phyloP scores from a whole-genome alignment of 2,329 filamentous ascomycete species.

The Cyanodermella asteris region DNA sequence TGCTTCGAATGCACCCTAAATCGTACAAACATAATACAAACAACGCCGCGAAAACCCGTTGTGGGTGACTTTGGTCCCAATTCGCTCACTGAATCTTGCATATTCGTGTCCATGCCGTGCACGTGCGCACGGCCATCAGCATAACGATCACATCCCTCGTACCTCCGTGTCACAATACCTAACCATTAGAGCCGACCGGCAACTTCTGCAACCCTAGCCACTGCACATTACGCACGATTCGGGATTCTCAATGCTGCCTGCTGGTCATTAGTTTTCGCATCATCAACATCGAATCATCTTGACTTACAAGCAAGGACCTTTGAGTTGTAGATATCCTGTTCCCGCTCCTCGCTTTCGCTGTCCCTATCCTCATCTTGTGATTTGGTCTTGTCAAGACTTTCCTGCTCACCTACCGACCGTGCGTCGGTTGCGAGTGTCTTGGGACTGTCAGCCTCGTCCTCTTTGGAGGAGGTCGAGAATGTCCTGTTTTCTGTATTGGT shows the following conservation, averaged over 20 bases:
- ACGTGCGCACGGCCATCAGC: too few species aligned
- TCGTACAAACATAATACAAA: too few species aligned
- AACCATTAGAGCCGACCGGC: too few species aligned
- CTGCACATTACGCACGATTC: slow-evolving; percentile 95
- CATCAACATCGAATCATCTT: slow-evolving; percentile 3
- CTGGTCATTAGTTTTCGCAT: background rate
- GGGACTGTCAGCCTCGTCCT: slow-evolving; percentile 55
- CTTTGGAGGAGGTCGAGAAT: slow-evolving; percentile 20
- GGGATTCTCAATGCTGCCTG: slow-evolving; percentile 87
- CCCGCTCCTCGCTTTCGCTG: slow-evolving; percentile 48
- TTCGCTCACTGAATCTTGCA: too few species aligned
- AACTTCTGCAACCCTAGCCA: too few species aligned
- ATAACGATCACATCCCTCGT: too few species aligned
- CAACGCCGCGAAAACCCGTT: too few species aligned
- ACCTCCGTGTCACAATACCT: too few species aligned
- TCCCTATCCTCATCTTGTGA: slow-evolving; percentile 54
- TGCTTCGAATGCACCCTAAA: too few species aligned
- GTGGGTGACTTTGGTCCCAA: too few species aligned
- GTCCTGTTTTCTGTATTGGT: slow-evolving; percentile 23
- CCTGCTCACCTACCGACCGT: slow-evolving; percentile 34
- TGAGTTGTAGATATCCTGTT: slow-evolving; percentile 88
- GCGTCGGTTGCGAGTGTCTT: slow-evolving; percentile 58
- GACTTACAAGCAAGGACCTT: slow-evolving; percentile 67
- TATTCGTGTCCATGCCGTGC: too few species aligned
- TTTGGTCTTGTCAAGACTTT: slow-evolving; percentile 34